Evolutionary conservation across 2,329 filamentous ascomycete species (phyloP), one percentile per base, ranked within the genome.

Genomic region (Talaromyces amestolkiae): DNA sequence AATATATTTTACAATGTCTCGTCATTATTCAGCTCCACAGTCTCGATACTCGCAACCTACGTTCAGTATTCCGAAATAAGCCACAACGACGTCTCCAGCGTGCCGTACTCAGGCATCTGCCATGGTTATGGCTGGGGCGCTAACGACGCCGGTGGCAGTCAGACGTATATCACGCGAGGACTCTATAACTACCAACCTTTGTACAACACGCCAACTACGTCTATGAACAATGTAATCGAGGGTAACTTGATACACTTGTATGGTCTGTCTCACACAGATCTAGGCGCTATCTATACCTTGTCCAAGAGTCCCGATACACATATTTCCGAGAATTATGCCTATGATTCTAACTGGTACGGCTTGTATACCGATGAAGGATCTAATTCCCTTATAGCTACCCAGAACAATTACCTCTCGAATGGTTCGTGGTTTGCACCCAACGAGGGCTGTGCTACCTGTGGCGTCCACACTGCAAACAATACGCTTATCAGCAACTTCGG

Each of bases 81-180:
- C 51, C 51, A 54, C 27, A 54, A 54, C 27, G 51, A 54, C 31
- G 31, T 54, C 31, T 35, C 7, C 51, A 54, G 24, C 27, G 51
- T 54, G 11, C 51, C 51, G 10, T 54, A 54, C 31, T 54, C 51
- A 19, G 51, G 51, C 31, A 54, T 54, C 24, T 54, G 51, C 51
- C 51, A 54, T 35, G 51, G 51, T 35, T 54, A 54, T 54, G 51
- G 51, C n/a, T 54, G 51, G 51, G 51, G 51, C n/a, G 6, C 51
- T 31, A 54, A 54, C 31, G 51, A 54, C n/a, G 51, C 51, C 51
- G 51, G 51, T 54, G 51, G 51, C 51, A 54, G 51, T 54, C 51
- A 54, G 24, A 54, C 51, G 13, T 54, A 54, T 33, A 19, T 54
- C 15, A 35, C 7, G 7, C 24, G 51, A 54, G 51, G 51, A 31